Base-by-base conservation (phyloP, 1,284 basidiomycete genomes). In the Macrocybe sp. region DNA sequence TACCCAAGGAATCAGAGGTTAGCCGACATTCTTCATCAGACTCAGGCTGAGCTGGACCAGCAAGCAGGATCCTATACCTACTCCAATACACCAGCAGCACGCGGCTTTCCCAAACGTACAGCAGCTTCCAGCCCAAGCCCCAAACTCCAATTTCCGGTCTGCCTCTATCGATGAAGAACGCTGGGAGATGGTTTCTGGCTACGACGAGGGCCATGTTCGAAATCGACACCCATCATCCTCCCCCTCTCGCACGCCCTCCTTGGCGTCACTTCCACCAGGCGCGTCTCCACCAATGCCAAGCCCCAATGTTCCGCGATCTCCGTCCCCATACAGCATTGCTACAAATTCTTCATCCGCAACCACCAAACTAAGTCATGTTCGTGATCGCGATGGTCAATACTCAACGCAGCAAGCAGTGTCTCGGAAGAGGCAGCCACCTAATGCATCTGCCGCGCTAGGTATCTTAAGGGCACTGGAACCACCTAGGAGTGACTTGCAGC, bases 381-480 rank as follows among this genome's bases (percentile, higher is more conserved):
- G 54, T 34, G 59, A 63, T 52, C 60, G 56, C 41, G 57, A 63
- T 45, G 51, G 50, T 12, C 57, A 60, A 28, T 55, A 44, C 52
- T 57, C 59, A 53, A 44, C 46, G 54, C 34, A 37, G 30, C 37
- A 51, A 53, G 34, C 36, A 49, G 7, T 43, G 35, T 46, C 36
- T 29, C 51, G 55, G 6, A 65, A 64, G 57, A 64, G 62, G 46
- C 40, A 45, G 1, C 55, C 54, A 7, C 50, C 61, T 5, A 54
- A 53, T 44, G 63, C 63, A 2, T 64, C 65, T 3, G 65, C 60
- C 4, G 79, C 78, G 0, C 60, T 83, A 14, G 75, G 74, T 14
- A 83, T 85, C 36, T 66, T 85, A 47, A 70, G 69, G 45, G 70
- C 82, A 6, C 65, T 85, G 6, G 81, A 85, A 48, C 79, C 83